Evolutionary conservation across 768 basidiomycete genomes (phyloP).

Genomic region (Goffeauzyma gilvescens): DNA sequence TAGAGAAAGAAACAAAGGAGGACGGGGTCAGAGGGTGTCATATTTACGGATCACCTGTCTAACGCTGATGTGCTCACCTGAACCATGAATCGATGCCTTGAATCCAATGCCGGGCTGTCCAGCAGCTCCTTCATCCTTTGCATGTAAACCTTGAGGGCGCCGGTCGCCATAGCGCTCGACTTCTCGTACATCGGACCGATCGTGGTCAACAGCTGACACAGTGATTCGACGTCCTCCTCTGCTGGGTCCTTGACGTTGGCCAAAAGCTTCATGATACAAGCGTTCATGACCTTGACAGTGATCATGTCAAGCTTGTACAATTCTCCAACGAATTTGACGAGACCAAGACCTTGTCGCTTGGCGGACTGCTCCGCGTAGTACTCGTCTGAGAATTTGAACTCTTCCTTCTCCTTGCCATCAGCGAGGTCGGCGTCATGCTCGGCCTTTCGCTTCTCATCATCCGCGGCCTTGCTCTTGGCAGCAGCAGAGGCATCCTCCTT

Average conservation of each 20-base stretch:
- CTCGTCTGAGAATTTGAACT: conserved; percentile 67
- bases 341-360: conserved; percentile 86
- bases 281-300: conserved; percentile 94
- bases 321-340: conserved; percentile 96
- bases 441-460: conserved; percentile 63
- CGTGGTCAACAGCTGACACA: conserved; percentile 79
- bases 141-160: conserved; percentile 71
- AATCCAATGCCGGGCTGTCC: conserved; percentile 52
- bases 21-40: no score
- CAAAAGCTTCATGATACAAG: conserved; percentile 88
- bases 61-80: no score
- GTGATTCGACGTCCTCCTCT: conserved; percentile 91
- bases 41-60: no score
- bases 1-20: conserved; percentile 33
- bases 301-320: conserved; percentile 98
- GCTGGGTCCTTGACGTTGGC: conserved; percentile 86
- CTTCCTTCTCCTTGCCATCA: conserved; percentile 37
- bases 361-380: conserved; percentile 93
- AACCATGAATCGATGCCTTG: conserved; percentile 89
- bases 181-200: conserved; percentile 71
- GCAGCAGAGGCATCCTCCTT: conserved; percentile 74
- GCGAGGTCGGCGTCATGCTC: conserved; percentile 36
- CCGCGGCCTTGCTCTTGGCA: conserved; percentile 63
- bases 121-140: conserved; percentile 65
- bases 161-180: conserved; percentile 49